These are phyloP conservation scores for Escallonia rubra DNA, from an alignment of 129 eudicot genomes.

Conservation along the genomic window DNA sequence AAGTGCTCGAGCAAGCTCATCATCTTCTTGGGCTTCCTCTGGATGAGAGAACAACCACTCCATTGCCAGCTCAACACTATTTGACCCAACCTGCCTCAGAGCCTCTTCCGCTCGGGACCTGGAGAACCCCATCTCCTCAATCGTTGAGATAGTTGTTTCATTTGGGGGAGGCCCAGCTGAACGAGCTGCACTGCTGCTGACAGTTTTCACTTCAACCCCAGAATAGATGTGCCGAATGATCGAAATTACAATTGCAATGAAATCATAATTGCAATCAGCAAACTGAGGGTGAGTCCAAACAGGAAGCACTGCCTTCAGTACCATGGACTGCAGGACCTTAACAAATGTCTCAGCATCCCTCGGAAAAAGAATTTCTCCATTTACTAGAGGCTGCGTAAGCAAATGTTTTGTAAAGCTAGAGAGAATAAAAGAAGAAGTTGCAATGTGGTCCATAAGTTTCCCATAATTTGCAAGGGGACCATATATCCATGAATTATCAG, in stretches of 20 bases:
- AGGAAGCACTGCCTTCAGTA: slow-evolving; percentile 81
- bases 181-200: slow-evolving; percentile 49
- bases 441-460: slow-evolving; percentile 87
- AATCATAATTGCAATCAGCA: slow-evolving; percentile 71
- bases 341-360: slow-evolving; percentile 89
- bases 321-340: slow-evolving; percentile 77
- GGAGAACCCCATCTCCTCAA: slow-evolving; percentile 97
- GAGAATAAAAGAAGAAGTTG: slow-evolving; percentile 75
- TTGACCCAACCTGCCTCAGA: slow-evolving; percentile 87
- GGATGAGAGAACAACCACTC: slow-evolving; percentile 97
- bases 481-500: slow-evolving; percentile 65
- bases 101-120: slow-evolving; percentile 97
- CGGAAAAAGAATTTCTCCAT: slow-evolving; percentile 68
- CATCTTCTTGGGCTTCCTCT: slow-evolving; percentile 91
- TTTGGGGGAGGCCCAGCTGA: slow-evolving; percentile 82
- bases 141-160: slow-evolving; percentile 81
- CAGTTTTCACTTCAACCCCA: slow-evolving; percentile 85
- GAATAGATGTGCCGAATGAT: slow-evolving; percentile 79
- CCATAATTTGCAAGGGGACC: slow-evolving; percentile 90
- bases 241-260: slow-evolving; percentile 58
- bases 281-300: slow-evolving; percentile 84
- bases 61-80: slow-evolving; percentile 98
- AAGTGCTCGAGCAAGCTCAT: slow-evolving; percentile 99
- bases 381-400: slow-evolving; percentile 72
- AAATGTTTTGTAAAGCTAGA: slow-evolving; percentile 86